A percentile compares a stretch with the other conserved stretches of the same genome.
Conservation (phyloP, 1,284 basidiomycete genomes). For the Heterobasidion occidentale region DNA sequence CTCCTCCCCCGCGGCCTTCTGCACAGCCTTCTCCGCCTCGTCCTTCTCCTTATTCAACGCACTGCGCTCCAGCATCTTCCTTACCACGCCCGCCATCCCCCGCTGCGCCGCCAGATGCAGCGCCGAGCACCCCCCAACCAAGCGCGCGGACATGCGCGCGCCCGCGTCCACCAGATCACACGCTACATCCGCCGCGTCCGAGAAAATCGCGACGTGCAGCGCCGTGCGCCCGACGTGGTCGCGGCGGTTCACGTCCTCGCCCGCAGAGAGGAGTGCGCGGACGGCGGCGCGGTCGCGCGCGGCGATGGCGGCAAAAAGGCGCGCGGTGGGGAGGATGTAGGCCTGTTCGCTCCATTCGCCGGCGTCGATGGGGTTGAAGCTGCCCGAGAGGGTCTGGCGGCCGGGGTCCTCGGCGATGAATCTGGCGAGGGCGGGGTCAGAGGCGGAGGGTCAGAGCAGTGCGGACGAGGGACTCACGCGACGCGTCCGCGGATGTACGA, state of each 20-base stretch:
- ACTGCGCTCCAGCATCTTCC: slow-evolving; percentile 41
- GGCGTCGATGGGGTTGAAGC: slow-evolving; percentile 59
- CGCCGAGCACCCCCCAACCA: slow-evolving; percentile 46
- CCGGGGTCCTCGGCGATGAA: slow-evolving; percentile 43
- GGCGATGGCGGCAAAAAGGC: slow-evolving; percentile 47
- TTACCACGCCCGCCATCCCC: slow-evolving; percentile 31
- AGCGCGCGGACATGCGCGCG: slow-evolving; percentile 42
- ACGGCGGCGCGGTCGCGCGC: slow-evolving; percentile 31
- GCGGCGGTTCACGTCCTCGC: slow-evolving; percentile 37
- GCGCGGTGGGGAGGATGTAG: slow-evolving; percentile 43
- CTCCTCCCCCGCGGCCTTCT: slow-evolving; percentile 23
- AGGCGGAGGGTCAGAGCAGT: no score
- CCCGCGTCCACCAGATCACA: slow-evolving; percentile 40
- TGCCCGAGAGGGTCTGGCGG: slow-evolving; percentile 50
- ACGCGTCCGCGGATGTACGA: slow-evolving; percentile 45
- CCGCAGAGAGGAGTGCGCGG: slow-evolving; percentile 29
- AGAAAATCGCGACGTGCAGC: slow-evolving; percentile 35
- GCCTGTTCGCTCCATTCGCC: slow-evolving; percentile 56
- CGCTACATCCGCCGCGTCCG: background rate
- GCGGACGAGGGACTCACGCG: slow-evolving; percentile 24
- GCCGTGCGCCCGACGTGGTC: slow-evolving; percentile 53
- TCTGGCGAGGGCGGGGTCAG: background rate
- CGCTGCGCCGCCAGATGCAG: slow-evolving; percentile 49
- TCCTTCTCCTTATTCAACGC: slow-evolving; percentile 23
- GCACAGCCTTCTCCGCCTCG: slow-evolving; percentile 19